Percentiles rank a stretch among this genome's conserved stretches.
phyloP scores from a whole-genome alignment of 768 basidiomycete genomes.

The Boletus reticulatus region DNA sequence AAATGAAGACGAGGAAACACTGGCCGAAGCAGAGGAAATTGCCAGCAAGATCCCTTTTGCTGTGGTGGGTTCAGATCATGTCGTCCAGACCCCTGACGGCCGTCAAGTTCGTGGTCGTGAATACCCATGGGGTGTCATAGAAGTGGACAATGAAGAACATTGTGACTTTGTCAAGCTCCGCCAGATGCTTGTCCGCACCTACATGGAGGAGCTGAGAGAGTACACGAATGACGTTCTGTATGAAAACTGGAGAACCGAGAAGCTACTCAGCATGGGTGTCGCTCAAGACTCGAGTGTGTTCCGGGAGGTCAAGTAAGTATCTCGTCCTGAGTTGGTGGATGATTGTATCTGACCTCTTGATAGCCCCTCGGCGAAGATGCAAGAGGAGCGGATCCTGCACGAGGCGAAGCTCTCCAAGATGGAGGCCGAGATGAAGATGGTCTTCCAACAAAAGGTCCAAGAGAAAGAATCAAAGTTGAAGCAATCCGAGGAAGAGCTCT shows the following conservation, averaged over 20 bases:
- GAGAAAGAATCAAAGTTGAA: conserved; percentile 99
- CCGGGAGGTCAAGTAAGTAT: conserved; percentile 96
- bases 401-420: conserved; percentile 98
- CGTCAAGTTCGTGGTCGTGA: conserved; percentile 91
- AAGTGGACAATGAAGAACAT: conserved; percentile 99
- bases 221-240: conserved; percentile 95
- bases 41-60: conserved; percentile 98
- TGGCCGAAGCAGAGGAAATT: conserved; percentile 97
- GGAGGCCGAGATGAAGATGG: conserved; percentile 99
- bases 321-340: not conserved
- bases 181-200: conserved; percentile 98
- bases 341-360: conserved; percentile 14
- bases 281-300: conserved; percentile 97
- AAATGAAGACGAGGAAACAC: conserved; percentile 97
- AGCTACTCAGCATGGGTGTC: conserved; percentile 95
- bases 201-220: conserved; percentile 99
- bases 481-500: conserved; percentile 98
- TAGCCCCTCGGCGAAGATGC: conserved; percentile 93
- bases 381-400: conserved; percentile 94
- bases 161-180: conserved; percentile 99
- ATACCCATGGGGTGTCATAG: conserved; percentile 99
- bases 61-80: conserved; percentile 89
- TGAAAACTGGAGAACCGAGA: conserved; percentile 98
- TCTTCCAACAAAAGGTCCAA: conserved; percentile 99
- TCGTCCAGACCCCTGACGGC: conserved; percentile 82